Conservation (phyloP, 768 basidiomycete genomes). For the Podaxis sp. region DNA sequence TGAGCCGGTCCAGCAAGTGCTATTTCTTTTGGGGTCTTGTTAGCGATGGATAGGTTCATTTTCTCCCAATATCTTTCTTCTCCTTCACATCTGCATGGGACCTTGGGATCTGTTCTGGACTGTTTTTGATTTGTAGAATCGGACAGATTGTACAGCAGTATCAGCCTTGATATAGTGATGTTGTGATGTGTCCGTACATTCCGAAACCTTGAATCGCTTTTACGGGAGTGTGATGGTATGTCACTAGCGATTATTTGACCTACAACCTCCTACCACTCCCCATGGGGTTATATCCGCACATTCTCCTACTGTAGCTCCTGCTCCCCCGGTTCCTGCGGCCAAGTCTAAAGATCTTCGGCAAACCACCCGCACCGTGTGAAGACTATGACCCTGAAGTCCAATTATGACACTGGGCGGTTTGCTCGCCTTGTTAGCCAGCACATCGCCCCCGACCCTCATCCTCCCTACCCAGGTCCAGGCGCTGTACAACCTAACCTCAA, state of each 20-base stretch:
- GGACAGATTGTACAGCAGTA: background rate
- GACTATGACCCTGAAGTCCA: constrained; percentile 2
- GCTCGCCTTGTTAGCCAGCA: background rate
- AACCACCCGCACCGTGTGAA: constrained; percentile 2
- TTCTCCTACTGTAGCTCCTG: background rate
- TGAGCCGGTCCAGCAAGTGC: constrained; percentile 17
- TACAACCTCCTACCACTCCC: background rate
- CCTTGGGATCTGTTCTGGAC: background rate
- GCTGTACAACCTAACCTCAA: background rate
- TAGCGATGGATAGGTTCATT: background rate
- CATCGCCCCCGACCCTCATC: background rate
- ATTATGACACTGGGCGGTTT: background rate
- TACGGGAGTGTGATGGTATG: background rate
- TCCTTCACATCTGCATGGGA: background rate
- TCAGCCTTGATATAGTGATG: too few species aligned
- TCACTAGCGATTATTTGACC: background rate
- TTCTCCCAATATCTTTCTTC: background rate
- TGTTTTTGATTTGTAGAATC: constrained; percentile 5
- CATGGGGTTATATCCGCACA: background rate
- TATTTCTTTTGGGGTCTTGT: background rate
- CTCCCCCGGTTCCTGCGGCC: background rate
- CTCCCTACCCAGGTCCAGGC: background rate
- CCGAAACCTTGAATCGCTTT: background rate
- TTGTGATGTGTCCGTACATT: background rate
- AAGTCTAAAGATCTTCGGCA: background rate